Conservation (phyloP, 805 yeast genomes). For the Sporopachydermia lactativora region DNA sequence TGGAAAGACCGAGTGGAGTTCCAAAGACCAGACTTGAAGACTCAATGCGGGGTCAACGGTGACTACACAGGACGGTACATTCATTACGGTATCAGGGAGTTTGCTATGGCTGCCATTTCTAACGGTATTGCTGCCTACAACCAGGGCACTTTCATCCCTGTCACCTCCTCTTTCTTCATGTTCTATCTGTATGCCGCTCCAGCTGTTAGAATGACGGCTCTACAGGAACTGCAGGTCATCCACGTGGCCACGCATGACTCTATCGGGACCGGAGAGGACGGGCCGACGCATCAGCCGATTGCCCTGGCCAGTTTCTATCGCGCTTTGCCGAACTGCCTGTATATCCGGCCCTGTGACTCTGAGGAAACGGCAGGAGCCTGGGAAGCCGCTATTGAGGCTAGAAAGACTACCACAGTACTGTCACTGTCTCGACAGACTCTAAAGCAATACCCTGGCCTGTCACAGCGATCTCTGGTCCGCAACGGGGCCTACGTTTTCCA, state of each 20-base stretch:
- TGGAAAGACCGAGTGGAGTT: conserved; percentile 20
- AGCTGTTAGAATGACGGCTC: conserved; percentile 35
- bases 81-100: conserved; percentile 23
- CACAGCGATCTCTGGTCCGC: conserved; percentile 10
- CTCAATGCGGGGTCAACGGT: conserved; percentile 13
- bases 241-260: conserved; percentile 46
- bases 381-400: conserved; percentile 16
- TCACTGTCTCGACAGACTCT: conserved; percentile 19
- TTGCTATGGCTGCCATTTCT: conserved; percentile 22
- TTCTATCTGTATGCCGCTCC: conserved; percentile 32
- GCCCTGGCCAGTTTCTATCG: conserved; percentile 37
- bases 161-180: conserved; percentile 23
- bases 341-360: conserved; percentile 41
- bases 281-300: conserved; percentile 45
- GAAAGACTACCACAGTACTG: conserved; percentile 12
- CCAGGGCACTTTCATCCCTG: conserved; percentile 24
- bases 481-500: conserved; percentile 21
- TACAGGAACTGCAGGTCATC: conserved; percentile 30
- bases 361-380: conserved; percentile 37
- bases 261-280: conserved; percentile 44
- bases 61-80: conserved; percentile 18
- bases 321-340: conserved; percentile 34
- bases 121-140: conserved; percentile 22
- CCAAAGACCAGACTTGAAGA: conserved; percentile 15
- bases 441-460: conserved; percentile 15